Evolutionary conservation across 495 filamentous ascomycete species (phyloP).

Genomic region (Beverwykella pulmonaria): DNA sequence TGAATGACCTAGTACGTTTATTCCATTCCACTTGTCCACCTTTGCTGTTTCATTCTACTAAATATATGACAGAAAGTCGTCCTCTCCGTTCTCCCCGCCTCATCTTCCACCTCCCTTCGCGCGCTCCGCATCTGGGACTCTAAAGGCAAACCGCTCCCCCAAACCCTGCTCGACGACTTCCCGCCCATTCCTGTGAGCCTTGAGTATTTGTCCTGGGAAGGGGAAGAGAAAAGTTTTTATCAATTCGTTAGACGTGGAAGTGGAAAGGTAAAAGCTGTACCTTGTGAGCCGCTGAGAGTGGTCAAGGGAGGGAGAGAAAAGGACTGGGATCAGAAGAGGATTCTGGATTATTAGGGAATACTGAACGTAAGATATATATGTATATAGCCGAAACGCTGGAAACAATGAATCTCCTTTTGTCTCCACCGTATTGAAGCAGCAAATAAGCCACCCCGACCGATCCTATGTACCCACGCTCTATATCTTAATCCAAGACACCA

Average conservation of each 20-base stretch:
- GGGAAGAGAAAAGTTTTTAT: conserved; percentile 20
- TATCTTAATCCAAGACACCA: too few species aligned
- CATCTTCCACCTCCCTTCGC: conserved; percentile 5
- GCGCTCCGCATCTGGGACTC: conserved; percentile 22
- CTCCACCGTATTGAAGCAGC: too few species aligned
- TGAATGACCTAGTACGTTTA: conserved; percentile 17
- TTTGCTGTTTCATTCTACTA: background rate
- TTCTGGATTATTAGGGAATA: conserved; percentile 16
- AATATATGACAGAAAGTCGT: conserved; percentile 5
- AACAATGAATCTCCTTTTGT: too few species aligned
- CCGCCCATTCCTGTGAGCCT: conserved; percentile 4
- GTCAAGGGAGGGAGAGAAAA: background rate
- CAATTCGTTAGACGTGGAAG: background rate
- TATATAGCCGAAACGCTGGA: too few species aligned
- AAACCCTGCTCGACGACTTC: conserved; percentile 20
- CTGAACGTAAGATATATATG: too few species aligned
- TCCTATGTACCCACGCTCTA: too few species aligned
- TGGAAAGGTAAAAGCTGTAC: conserved; percentile 16
- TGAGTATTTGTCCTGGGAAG: conserved; percentile 25
- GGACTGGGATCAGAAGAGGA: conserved; percentile 21
- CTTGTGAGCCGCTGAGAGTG: conserved; percentile 8
- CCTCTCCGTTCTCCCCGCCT: conserved; percentile 2
- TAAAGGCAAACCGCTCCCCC: background rate
- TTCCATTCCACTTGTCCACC: background rate
- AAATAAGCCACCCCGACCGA: too few species aligned